Evolutionary conservation across 164 flowering plant species (phyloP).

Genomic region (Kalanchoe fedtschenkoi): DNA sequence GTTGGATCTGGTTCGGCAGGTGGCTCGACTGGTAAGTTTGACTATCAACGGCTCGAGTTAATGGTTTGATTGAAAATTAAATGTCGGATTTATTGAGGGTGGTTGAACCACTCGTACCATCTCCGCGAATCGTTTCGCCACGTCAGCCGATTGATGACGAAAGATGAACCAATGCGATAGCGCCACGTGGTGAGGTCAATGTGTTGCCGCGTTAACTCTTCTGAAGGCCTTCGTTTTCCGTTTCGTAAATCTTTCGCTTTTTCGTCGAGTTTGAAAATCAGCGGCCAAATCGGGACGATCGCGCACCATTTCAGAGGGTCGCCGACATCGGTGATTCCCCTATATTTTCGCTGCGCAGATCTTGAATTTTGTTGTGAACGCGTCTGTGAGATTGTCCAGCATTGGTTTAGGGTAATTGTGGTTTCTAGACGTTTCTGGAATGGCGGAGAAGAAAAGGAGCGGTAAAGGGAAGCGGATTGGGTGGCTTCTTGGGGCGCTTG

Average conservation of each 20-base stretch:
- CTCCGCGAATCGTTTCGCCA: too few relatives aligned
- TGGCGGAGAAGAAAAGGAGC: not conserved
- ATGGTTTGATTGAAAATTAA: too few relatives aligned
- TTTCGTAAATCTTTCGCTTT: too few relatives aligned
- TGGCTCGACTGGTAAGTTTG: too few relatives aligned
- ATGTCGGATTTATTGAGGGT: too few relatives aligned
- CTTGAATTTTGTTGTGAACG: not conserved
- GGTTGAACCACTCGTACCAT: too few relatives aligned
- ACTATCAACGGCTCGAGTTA: too few relatives aligned
- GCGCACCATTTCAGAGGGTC: not conserved
- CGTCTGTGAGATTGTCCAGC: not conserved
- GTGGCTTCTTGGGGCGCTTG: not conserved
- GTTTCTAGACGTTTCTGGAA: not conserved
- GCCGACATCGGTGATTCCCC: not conserved
- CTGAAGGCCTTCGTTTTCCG: not conserved
- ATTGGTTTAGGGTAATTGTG: too few relatives aligned
- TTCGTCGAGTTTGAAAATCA: not conserved
- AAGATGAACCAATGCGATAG: not conserved
- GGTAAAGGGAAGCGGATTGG: not conserved
- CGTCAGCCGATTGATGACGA: not conserved
- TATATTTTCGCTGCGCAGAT: not conserved
- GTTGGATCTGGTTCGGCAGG: too few relatives aligned
- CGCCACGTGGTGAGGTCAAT: not conserved
- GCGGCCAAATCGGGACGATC: not conserved
- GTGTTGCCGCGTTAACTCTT: not conserved